A percentile compares a stretch with the other conserved stretches of the same genome.
phyloP scores from a whole-genome alignment of 2,329 filamentous ascomycete species.

The Beauveria varroae region DNA sequence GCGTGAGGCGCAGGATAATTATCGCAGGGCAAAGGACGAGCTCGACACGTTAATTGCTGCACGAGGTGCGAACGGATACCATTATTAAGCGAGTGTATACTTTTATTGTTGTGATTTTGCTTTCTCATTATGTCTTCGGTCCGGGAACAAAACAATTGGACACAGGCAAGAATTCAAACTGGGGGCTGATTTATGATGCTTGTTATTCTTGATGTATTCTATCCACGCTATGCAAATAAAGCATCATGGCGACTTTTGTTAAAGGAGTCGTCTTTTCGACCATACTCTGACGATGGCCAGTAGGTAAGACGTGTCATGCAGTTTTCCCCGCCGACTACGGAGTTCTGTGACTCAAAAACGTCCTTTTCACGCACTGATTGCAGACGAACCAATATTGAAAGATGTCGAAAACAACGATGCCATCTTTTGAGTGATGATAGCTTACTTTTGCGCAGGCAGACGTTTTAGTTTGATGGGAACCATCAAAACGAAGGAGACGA shows the following conservation, averaged over 20 bases:
- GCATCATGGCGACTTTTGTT: not conserved
- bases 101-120: not conserved
- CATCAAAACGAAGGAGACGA: slow-evolving; percentile 40
- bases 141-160: not conserved
- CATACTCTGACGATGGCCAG: not conserved
- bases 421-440: not conserved
- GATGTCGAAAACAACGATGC: not conserved
- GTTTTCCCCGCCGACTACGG: too few relatives aligned
- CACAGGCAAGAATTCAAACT: not conserved
- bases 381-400: not conserved
- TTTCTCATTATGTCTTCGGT: not conserved
- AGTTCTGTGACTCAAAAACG: too few relatives aligned
- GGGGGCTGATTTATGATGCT: not conserved
- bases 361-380: not conserved
- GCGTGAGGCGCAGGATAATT: slow-evolving; percentile 84
- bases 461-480: slow-evolving; percentile 47
- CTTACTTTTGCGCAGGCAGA: slow-evolving; percentile 35
- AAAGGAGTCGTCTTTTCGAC: not conserved
- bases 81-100: slow-evolving; percentile 7
- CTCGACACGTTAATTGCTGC: slow-evolving; percentile 48
- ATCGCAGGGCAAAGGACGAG: slow-evolving; percentile 70
- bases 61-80: slow-evolving; percentile 4
- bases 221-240: not conserved
- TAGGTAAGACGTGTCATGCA: too few relatives aligned
- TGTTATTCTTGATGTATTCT: slow-evolving; percentile 4